Base-by-base conservation (phyloP, 306 rosid genomes). In the Rosa multiflora region DNA sequence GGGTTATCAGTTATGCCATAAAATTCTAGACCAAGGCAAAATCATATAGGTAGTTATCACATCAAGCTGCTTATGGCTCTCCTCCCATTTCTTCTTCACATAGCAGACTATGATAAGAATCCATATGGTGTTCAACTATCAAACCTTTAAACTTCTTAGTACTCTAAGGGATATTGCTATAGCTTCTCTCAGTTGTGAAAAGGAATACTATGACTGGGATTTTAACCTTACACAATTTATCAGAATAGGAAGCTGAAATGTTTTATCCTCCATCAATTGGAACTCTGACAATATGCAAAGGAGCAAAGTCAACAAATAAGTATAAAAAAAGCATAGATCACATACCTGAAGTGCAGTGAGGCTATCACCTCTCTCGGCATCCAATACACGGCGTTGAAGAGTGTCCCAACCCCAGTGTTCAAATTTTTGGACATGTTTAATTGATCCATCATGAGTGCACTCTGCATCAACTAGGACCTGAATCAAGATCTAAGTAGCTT, bases 401-500 rank as follows among this genome's bases (percentile, higher is more conserved):
- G 98, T 93, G 80, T 80, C 76, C 99, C 98, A 95, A 59, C 98
- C 98, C 98, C 99, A 95, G 18, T 86, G 83, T 82, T 95, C 96
- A 84, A 93, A 95, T 84, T 93, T 95, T 49, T 90, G 96, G 70
- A 91, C 92, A 82, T 95, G 98, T 83, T 87, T 93, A 77, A 95
- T 72, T 68, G 99, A 95, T 56, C 99, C 99, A 82, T 95, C 99
- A 82, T 95, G 99, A 73, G 99, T 95, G 86, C 99, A 95, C 78
- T 95, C 99, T 76, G 97, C 99, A 88, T 95, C 99, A 76, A 93
- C 98, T 23, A 95, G 97, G 20, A 93, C 93, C 99, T 95, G 87
- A 52, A 82, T 66, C 63, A 70, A 82, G 76, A 67, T 78, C 75
- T 53, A 42, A 85, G 51, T 76, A 55, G 58, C 51, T 76, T 40